Evolutionary conservation across 176 grass and related monocot species (phyloP), one percentile per base, ranked within the genome.

Genomic region (Pontederia paniculata): DNA sequence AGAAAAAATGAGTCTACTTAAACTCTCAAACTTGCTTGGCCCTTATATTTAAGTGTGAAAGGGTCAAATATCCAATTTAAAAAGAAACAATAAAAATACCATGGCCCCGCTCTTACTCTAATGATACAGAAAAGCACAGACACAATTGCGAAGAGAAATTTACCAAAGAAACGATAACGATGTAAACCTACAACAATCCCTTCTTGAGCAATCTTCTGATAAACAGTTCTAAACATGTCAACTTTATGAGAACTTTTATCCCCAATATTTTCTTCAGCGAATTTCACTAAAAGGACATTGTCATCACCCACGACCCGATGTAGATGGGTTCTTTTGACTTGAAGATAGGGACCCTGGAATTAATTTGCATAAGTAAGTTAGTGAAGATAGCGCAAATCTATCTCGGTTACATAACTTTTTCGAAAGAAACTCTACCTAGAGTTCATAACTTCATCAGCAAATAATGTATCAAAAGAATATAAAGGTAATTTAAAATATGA

Each of bases 201-300:
- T 69, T 89, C 62, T 49, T 78, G 17, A 28, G 65, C 81, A 52
- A 89, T 45, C 5, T 44, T 45, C 21, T 68, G 68, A 62, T 89
- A 89, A n/a, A 55, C 56, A 46, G 56, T 13, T 23, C 62, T 56
- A 31, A 62, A 66, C 7, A 22, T 53, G 50, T 44, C 5, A 0
- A 66, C 73, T 15, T 52, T 42, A 48, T 68, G 19, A 6, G 31
- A 54, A 13, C 50, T 45, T 8, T 20, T 60, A 8, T 55, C 41
- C 20, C 77, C 52, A 46, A 17, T 70, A 55, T 47, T 48, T 63
- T 65, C 71, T 14, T 58, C 57, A 23, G 45, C 13, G 8, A 94
- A 84, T 71, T 95, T 95, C 13, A 95, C 81, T 45, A 82, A 20
- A 20, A 95, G 72, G 50, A 95, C 70, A 54, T 95, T 88, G 20